Conservation (phyloP, 768 basidiomycete genomes). For the Panellus pusillus region DNA sequence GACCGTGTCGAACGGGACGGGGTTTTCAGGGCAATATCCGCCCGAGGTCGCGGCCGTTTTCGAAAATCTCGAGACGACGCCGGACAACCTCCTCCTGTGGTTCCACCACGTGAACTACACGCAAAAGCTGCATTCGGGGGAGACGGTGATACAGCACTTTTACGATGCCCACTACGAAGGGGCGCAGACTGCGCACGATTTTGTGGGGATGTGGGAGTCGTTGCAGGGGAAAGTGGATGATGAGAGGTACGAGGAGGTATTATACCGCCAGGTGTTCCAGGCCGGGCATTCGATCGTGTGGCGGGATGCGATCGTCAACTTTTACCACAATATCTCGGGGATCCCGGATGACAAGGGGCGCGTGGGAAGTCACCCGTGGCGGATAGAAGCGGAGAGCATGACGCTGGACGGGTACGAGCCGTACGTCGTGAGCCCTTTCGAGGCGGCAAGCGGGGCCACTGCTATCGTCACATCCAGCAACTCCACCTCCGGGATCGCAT, state of each 20-base stretch:
- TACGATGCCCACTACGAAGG: constrained; percentile 22
- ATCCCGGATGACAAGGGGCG: constrained; percentile 17
- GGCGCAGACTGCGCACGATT: constrained; percentile 15
- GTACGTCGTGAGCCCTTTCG: constrained; percentile 21
- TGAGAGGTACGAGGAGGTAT: constrained; percentile 18
- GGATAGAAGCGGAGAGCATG: constrained; percentile 20
- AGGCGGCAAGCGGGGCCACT: constrained; percentile 13
- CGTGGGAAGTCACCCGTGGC: constrained; percentile 19
- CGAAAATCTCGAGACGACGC: constrained; percentile 16
- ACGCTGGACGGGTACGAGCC: constrained; percentile 14
- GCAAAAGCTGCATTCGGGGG: constrained; percentile 18
- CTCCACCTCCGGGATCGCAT: constrained; percentile 16
- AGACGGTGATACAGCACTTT: constrained; percentile 22
- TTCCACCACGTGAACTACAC: constrained; percentile 22
- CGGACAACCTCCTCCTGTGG: constrained; percentile 18
- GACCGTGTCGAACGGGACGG: constrained; percentile 20
- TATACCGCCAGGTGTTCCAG: constrained; percentile 19
- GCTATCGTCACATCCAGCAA: constrained; percentile 17
- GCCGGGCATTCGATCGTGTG: constrained; percentile 19
- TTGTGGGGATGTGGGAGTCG: constrained; percentile 14
- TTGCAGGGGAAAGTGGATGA: constrained; percentile 17
- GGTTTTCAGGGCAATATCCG: constrained; percentile 21
- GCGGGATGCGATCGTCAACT: constrained; percentile 18
- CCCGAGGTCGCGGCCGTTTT: constrained; percentile 17
- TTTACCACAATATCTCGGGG: constrained; percentile 18